Evolutionary conservation across 345 rosid genomes (phyloP).

Genomic region (Triadica sebifera): DNA sequence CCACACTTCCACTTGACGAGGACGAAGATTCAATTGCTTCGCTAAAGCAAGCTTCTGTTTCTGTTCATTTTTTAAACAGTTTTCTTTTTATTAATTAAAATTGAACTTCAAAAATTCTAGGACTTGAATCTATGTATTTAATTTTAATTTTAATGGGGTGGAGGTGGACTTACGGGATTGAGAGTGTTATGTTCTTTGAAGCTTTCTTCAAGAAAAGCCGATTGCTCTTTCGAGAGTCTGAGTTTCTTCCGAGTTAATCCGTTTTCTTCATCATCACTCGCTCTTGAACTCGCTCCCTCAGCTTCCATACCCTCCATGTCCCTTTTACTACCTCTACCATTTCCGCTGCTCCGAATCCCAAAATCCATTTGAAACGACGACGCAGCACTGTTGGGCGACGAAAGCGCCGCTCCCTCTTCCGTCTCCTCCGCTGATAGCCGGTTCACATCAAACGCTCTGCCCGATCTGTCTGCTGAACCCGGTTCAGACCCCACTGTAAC

Average conservation of each 20-base stretch:
- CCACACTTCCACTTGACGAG: constrained; percentile 97
- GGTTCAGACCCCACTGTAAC: constrained; percentile 37
- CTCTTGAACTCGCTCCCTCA: no score
- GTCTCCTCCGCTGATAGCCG: constrained; percentile 45
- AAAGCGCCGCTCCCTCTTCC: constrained; percentile 50
- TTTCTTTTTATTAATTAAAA: background rate
- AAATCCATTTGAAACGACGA: constrained; percentile 87
- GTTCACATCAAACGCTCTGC: constrained; percentile 50
- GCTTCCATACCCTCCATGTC: constrained; percentile 43
- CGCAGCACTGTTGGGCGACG: constrained; percentile 76
- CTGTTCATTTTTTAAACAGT: constrained; percentile 34
- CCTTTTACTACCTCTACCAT: constrained; percentile 43
- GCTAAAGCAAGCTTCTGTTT: constrained; percentile 83
- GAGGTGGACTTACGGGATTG: constrained; percentile 62
- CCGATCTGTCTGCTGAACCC: constrained; percentile 34
- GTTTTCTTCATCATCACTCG: constrained; percentile 83
- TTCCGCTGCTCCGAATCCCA: constrained; percentile 46
- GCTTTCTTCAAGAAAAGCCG: constrained; percentile 92
- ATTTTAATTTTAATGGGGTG: no score
- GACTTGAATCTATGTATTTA: background rate
- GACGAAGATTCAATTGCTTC: constrained; percentile 81
- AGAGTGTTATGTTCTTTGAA: constrained; percentile 88
- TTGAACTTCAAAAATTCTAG: background rate
- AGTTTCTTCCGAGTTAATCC: constrained; percentile 90
- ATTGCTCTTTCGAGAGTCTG: constrained; percentile 82